A percentile compares a stretch with the other conserved stretches of the same genome.
Conservation (phyloP, 2,329 filamentous ascomycete genomes). For the Clonostachys solani region DNA sequence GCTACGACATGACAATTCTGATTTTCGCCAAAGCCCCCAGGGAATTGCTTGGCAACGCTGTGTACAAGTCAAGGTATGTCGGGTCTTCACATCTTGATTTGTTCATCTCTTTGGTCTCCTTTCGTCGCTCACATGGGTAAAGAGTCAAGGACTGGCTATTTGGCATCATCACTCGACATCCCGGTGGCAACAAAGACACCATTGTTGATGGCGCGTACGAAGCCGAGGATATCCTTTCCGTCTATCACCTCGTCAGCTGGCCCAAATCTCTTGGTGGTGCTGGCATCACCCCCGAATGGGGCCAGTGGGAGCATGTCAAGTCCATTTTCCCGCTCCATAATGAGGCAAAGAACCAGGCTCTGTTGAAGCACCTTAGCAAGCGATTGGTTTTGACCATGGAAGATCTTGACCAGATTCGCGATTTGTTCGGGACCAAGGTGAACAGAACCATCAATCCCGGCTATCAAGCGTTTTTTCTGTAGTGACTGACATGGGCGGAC, state of each 20-base stretch:
- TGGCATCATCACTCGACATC: constrained; percentile 61
- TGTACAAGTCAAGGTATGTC: constrained; percentile 61
- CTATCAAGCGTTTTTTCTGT: background rate
- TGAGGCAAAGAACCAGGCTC: constrained; percentile 45
- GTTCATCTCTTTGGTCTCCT: background rate
- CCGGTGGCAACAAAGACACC: constrained; percentile 48
- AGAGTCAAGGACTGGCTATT: constrained; percentile 75
- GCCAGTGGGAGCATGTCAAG: constrained; percentile 56
- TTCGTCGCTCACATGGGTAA: background rate
- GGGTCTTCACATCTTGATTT: background rate
- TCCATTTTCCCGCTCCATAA: constrained; percentile 62
- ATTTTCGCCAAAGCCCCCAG: constrained; percentile 63
- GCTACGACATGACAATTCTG: constrained; percentile 62
- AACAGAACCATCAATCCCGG: background rate
- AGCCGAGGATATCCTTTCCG: constrained; percentile 65
- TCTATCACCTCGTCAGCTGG: constrained; percentile 64
- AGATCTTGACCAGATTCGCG: constrained; percentile 54
- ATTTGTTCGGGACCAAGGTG: constrained; percentile 57
- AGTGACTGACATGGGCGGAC: background rate
- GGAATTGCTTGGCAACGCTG: constrained; percentile 57
- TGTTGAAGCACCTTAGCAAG: constrained; percentile 53
- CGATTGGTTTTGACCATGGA: constrained; percentile 42
- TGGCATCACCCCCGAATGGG: constrained; percentile 52
- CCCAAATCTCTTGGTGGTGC: constrained; percentile 55
- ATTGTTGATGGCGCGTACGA: constrained; percentile 46